phyloP scores from a whole-genome alignment of 2,329 filamentous ascomycete species.

The Endoconidiophora polonica region DNA sequence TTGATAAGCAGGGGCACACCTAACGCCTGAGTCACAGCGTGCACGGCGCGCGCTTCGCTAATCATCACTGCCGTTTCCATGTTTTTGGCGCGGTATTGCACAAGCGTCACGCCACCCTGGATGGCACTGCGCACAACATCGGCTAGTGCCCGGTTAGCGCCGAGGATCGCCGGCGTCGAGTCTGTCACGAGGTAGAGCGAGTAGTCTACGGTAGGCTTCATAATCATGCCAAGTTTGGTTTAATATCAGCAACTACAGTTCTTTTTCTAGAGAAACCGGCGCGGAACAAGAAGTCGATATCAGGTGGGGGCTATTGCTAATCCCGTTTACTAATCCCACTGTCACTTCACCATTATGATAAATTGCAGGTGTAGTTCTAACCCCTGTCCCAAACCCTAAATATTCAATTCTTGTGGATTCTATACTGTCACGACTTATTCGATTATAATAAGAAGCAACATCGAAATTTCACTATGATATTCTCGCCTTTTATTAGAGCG shows the following conservation, averaged over 20 bases:
- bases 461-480: background rate
- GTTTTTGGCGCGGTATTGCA: slow-evolving; percentile 83
- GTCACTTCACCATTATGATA: too few species aligned
- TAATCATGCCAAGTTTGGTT: background rate
- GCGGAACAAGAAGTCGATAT: too few species aligned
- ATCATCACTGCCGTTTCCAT: slow-evolving; percentile 58
- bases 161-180: slow-evolving; percentile 72
- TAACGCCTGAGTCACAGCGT: slow-evolving; percentile 49
- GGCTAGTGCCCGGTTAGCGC: slow-evolving; percentile 45
- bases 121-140: slow-evolving; percentile 60
- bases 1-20: slow-evolving; percentile 78
- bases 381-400: too few species aligned
- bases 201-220: slow-evolving; percentile 39
- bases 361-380: too few species aligned
- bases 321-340: too few species aligned
- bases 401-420: too few species aligned
- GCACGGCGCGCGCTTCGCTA: slow-evolving; percentile 51
- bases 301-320: too few species aligned
- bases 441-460: too few species aligned
- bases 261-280: too few species aligned
- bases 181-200: slow-evolving; percentile 84
- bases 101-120: slow-evolving; percentile 63
- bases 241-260: too few species aligned
- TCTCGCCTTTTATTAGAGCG: background rate
- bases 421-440: too few species aligned